Base-by-base conservation (phyloP, 1,139 yeast species). In the Geotrichum aggregatum region DNA sequence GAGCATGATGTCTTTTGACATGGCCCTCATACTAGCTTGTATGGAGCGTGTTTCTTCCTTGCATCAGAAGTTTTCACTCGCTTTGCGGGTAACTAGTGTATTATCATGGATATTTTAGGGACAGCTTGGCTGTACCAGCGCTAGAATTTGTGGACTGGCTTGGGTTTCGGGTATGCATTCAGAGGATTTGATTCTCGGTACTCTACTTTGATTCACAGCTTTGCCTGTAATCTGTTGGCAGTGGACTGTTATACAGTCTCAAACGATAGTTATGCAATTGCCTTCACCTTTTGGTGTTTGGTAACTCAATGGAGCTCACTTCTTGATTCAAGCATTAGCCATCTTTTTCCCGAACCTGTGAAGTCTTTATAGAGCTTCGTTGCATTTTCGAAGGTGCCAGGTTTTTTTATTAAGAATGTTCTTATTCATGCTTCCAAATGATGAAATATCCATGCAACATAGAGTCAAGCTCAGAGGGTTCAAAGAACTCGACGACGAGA, bases 221-320 rank as follows among this genome's bases (percentile, higher is more conserved):
- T 33, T 11, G 38, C 16, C 39, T 26, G 47, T 43, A 43, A 33
- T 43, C 47, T 41, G 34, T 51, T 47, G 54, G 50, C 54, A 34
- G 30, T 22, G 50, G 47, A 40, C 50, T 51, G 48, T 30, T 35
- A 31, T 18, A 30, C 47, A 47, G 52, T 30, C 44, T 39, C 43
- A 52, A 49, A 52, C 51, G 46, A 52, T 35, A 52, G 54, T 39
- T 21, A 52, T 52, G 54, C 54, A 52, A 52, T 52, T 52, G 54
- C 52, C 38, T 21, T 30, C 30, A 14, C 39, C 31, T 39, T 33
- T 31, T 10, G n/a, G 35, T 40, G 40, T 34, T 26, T 40, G 36
- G 52, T 52, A 52, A 43, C 54, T 44, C 54, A 52, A 52, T 52
- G 54, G 54, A 52, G 54, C 54, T 52, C 54, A 52, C 38, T 51